phyloP scores from a whole-genome alignment of 2,329 filamentous ascomycete genomes.

The Fonsecaea nubica region DNA sequence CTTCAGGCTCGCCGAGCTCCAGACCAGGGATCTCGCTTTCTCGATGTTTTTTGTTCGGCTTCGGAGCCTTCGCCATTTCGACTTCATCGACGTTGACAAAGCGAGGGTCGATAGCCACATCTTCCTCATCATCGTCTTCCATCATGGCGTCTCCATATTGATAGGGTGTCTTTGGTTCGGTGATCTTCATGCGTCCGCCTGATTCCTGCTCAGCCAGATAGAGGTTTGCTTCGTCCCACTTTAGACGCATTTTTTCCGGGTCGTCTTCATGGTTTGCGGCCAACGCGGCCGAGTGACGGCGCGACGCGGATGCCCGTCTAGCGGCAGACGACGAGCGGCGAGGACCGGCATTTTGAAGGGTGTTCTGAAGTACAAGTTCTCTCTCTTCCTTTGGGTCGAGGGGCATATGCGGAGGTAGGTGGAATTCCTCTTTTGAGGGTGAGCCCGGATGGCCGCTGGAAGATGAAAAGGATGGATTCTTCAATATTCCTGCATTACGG shows the following conservation, averaged over 20 bases:
- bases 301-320: conserved; percentile 67
- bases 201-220: conserved; percentile 97
- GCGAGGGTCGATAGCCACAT: conserved; percentile 42
- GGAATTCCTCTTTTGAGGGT: conserved; percentile 43
- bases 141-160: conserved; percentile 92
- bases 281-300: conserved; percentile 69
- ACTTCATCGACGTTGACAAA: conserved; percentile 62
- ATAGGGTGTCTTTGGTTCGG: conserved; percentile 97
- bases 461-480: conserved; percentile 74
- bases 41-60: conserved; percentile 51
- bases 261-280: conserved; percentile 58
- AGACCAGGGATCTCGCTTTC: conserved; percentile 89
- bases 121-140: conserved; percentile 72
- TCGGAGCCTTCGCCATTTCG: conserved; percentile 58
- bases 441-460: conserved; percentile 45
- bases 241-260: conserved; percentile 75
- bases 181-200: conserved; percentile 96
- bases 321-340: conserved; percentile 80
- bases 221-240: conserved; percentile 98
- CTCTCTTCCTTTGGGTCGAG: conserved; percentile 68
- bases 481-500: conserved; percentile 78
- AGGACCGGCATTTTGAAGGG: conserved; percentile 88
- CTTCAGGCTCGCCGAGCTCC: conserved; percentile 90
- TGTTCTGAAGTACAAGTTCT: conserved; percentile 92
- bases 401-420: conserved; percentile 45